These are phyloP conservation scores for Paraphoma sp. DNA, from an alignment of 2,329 filamentous ascomycete species.

Conservation along the genomic window DNA sequence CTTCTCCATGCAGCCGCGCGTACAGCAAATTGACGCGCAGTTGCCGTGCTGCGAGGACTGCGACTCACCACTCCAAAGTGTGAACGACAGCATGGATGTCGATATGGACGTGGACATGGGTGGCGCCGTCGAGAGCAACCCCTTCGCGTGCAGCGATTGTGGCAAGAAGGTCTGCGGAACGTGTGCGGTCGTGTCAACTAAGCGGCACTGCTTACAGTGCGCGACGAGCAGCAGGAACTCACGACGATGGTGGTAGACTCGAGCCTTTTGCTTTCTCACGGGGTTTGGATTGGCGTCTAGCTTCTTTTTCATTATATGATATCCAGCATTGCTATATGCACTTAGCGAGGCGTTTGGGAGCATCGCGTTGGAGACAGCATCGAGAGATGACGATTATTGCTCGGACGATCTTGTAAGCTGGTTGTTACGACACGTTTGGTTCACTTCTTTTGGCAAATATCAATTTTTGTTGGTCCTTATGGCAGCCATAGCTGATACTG, in stretches of 20 bases:
- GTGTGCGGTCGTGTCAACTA: conserved; percentile 49
- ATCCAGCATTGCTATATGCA: not conserved
- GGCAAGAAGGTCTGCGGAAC: conserved; percentile 50
- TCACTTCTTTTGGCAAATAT: too few species aligned
- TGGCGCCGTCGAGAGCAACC: conserved; percentile 25
- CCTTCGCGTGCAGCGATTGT: conserved; percentile 48
- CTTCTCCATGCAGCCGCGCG: conserved; percentile 21
- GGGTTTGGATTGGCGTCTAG: not conserved
- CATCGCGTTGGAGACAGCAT: not conserved
- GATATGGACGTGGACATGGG: conserved; percentile 46
- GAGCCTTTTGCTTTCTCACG: not conserved
- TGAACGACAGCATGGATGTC: conserved; percentile 46
- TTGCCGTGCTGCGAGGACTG: conserved; percentile 53
- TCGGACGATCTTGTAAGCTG: too few species aligned
- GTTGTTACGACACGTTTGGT: too few species aligned
- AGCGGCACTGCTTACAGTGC: conserved; percentile 52
- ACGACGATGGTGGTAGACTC: conserved; percentile 12
- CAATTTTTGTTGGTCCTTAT: too few species aligned
- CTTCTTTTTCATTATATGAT: not conserved
- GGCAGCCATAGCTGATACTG: too few species aligned
- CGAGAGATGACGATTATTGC: not conserved
- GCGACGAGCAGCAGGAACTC: conserved; percentile 31
- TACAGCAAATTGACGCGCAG: conserved; percentile 7
- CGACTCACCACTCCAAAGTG: conserved; percentile 42
- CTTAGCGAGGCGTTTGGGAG: not conserved